Conservation (phyloP, 1,284 basidiomycete species). For the Melampsora abietis-canadensis region DNA sequence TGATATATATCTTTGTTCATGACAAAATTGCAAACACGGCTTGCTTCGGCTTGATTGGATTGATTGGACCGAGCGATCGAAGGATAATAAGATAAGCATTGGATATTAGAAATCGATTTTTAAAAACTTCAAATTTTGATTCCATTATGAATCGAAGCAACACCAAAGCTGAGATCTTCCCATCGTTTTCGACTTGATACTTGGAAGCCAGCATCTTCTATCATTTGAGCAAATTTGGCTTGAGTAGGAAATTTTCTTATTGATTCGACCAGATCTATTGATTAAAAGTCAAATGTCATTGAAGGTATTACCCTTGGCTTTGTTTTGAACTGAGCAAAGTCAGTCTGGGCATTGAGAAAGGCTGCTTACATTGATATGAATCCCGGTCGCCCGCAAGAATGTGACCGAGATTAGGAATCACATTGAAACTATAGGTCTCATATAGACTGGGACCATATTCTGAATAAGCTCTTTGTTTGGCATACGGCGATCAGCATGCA, state of each 20-base stretch:
- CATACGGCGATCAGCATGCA: neutral
- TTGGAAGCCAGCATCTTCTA: constrained; percentile 55
- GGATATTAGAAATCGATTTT: neutral
- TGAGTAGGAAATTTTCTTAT: constrained; percentile 92
- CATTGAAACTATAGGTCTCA: constrained; percentile 91
- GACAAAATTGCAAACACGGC: no score
- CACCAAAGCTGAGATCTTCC: constrained; percentile 51
- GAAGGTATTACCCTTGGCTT: neutral
- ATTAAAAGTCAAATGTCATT: neutral
- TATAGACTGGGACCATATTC: constrained; percentile 66
- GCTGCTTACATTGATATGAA: constrained; percentile 68
- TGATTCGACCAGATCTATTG: constrained; percentile 84
- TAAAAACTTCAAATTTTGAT: constrained; percentile 47
- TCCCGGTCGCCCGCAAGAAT: constrained; percentile 91
- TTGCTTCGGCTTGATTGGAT: no score
- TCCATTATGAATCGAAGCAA: constrained; percentile 51
- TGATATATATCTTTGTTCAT: no score
- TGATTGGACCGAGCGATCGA: no score
- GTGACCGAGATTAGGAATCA: constrained; percentile 90
- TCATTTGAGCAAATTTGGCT: constrained; percentile 82
- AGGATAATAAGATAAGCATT: no score
- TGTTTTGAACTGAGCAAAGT: neutral
- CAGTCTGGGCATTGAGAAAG: neutral
- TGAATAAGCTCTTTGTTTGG: constrained; percentile 7
- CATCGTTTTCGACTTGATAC: constrained; percentile 46